Evolutionary conservation across 805 yeast species (phyloP).

Genomic region (Isabelozyma heimii): DNA sequence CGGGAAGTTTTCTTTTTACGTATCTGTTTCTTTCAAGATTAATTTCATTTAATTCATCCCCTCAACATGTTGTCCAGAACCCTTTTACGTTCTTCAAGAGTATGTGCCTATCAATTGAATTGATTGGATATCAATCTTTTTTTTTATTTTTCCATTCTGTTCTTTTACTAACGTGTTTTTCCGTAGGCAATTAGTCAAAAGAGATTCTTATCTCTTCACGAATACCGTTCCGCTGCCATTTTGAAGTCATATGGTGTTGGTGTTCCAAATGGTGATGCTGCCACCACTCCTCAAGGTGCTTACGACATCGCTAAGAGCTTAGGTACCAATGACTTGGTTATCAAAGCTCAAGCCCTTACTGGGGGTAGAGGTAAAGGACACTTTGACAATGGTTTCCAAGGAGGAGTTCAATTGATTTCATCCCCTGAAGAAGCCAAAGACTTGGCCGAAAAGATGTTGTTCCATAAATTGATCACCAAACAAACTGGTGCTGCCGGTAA

Average conservation of each 20-base stretch:
- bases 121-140: not conserved
- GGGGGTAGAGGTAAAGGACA: conserved; percentile 99
- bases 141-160: too few species aligned
- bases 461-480: conserved; percentile 92
- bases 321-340: conserved; percentile 77
- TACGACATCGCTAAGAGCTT: conserved; percentile 74
- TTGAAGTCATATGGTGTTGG: conserved; percentile 82
- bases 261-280: conserved; percentile 89
- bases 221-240: conserved; percentile 89
- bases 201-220: conserved; percentile 89
- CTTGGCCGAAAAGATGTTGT: conserved; percentile 84
- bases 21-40: not conserved
- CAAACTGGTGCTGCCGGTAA: conserved; percentile 98
- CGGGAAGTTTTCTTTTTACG: not conserved
- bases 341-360: conserved; percentile 97
- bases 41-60: not conserved
- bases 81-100: conserved; percentile 42
- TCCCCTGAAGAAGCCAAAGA: conserved; percentile 84
- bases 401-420: conserved; percentile 90
- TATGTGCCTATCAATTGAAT: conserved; percentile 21
- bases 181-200: conserved; percentile 30
- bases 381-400: conserved; percentile 91
- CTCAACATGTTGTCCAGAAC: conserved; percentile 38
- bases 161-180: conserved; percentile 14
- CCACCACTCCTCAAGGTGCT: conserved; percentile 87